Conservation (phyloP, 2,329 filamentous ascomycete genomes). For the Botryosphaeria dothidea region DNA sequence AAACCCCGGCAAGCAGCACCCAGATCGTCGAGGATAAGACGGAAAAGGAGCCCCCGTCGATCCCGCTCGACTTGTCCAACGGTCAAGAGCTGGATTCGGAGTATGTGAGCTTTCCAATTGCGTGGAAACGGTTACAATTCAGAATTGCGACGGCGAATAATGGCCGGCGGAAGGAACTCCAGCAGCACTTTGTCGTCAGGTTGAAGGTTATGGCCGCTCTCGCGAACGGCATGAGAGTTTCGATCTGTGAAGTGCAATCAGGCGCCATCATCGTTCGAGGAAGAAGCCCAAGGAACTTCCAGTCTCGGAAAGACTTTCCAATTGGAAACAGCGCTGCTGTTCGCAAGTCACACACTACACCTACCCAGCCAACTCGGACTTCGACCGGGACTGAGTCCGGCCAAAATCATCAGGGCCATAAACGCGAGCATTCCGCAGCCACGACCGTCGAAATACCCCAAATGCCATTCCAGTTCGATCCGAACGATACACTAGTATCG, state of each 20-base stretch:
- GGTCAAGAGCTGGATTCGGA: constrained; percentile 75
- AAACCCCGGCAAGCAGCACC: constrained; percentile 82
- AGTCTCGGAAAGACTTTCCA: constrained; percentile 89
- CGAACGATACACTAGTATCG: constrained; percentile 41
- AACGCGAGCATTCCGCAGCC: constrained; percentile 26
- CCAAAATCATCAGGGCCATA: constrained; percentile 27
- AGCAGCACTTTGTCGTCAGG: constrained; percentile 92
- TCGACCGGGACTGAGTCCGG: constrained; percentile 36
- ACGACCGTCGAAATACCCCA: constrained; percentile 36
- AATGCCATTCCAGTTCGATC: constrained; percentile 44
- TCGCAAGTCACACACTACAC: constrained; percentile 58
- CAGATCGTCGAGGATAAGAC: constrained; percentile 65
- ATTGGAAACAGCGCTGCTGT: constrained; percentile 76
- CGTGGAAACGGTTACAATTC: constrained; percentile 92
- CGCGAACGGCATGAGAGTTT: constrained; percentile 77
- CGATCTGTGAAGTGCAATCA: constrained; percentile 81
- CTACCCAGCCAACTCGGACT: constrained; percentile 37
- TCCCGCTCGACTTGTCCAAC: constrained; percentile 69
- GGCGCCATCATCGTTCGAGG: constrained; percentile 92
- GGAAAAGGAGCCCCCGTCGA: constrained; percentile 83
- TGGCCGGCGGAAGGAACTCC: constrained; percentile 87
- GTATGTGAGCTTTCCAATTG: constrained; percentile 86
- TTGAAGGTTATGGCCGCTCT: constrained; percentile 84
- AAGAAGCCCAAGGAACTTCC: constrained; percentile 91
- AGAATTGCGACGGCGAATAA: constrained; percentile 96